Conservation (phyloP, 2,329 filamentous ascomycete genomes). For the Colletotrichum ledebouriae region DNA sequence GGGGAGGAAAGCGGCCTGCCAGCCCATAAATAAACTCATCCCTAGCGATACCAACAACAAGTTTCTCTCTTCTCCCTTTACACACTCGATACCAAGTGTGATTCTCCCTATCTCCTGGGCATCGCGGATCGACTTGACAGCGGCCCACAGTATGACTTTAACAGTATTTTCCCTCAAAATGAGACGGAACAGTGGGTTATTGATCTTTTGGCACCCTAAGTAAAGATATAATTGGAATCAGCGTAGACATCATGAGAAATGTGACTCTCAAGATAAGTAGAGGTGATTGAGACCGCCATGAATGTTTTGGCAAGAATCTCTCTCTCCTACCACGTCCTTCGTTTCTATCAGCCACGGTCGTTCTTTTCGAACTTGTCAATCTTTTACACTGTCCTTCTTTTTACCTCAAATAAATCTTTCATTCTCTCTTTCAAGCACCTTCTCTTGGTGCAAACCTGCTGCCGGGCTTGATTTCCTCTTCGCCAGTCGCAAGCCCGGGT, state of each 20-base stretch:
- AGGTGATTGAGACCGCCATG: not conserved
- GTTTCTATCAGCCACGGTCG: not conserved
- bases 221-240: not conserved
- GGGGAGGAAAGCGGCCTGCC: not conserved
- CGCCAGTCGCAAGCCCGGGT: conserved; percentile 9
- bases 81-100: not conserved
- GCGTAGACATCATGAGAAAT: not conserved
- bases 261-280: not conserved
- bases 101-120: not conserved
- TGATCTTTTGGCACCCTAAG: not conserved
- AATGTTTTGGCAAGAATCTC: not conserved
- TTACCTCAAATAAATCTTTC: not conserved
- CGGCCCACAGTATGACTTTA: not conserved
- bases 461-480: not conserved
- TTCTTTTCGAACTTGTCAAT: conserved; percentile 2
- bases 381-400: not conserved
- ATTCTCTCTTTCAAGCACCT: conserved; percentile 11
- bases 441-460: conserved; percentile 2
- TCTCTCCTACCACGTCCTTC: not conserved
- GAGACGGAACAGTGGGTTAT: conserved; percentile 10
- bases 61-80: not conserved
- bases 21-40: conserved; percentile 9
- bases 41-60: not conserved
- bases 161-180: not conserved
- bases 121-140: not conserved